These are phyloP conservation scores for Diaporthe citri DNA, from an alignment of 2,329 filamentous ascomycete species.

Conservation along the genomic window DNA sequence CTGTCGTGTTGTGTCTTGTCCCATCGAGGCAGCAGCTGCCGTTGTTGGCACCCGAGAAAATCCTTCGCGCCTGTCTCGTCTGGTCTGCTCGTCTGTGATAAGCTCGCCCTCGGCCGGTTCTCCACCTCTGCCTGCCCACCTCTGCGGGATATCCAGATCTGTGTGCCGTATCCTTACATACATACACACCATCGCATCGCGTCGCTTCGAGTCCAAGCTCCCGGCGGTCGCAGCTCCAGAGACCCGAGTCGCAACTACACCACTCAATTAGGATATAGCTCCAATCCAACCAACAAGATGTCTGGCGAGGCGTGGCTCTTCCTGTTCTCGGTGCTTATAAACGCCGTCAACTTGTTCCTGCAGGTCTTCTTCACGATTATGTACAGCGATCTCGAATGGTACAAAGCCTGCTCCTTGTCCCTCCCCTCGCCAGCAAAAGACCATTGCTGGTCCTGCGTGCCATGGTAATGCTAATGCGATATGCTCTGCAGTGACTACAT, in stretches of 20 bases:
- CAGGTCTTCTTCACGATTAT: constrained; percentile 99
- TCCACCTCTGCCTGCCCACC: constrained; percentile 29
- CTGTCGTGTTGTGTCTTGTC: neutral
- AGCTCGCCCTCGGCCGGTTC: constrained; percentile 28
- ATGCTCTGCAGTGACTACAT: constrained; percentile 87
- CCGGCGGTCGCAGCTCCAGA: constrained; percentile 21
- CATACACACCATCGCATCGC: constrained; percentile 20
- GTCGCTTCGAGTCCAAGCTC: constrained; percentile 30
- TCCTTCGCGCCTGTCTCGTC: constrained; percentile 8
- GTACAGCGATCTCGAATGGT: constrained; percentile 99
- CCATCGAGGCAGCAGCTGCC: constrained; percentile 20
- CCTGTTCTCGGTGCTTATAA: constrained; percentile 97
- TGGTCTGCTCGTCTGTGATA: constrained; percentile 13
- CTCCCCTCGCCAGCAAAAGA: neutral
- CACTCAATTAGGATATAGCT: constrained; percentile 27
- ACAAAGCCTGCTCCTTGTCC: constrained; percentile 44
- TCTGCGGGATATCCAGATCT: constrained; percentile 23
- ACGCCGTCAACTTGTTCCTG: constrained; percentile 99
- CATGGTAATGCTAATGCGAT: constrained; percentile 14
- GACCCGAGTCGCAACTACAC: neutral
- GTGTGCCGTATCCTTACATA: constrained; percentile 10
- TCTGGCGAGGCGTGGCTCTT: constrained; percentile 99
- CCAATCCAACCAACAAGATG: constrained; percentile 67
- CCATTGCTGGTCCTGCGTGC: neutral
- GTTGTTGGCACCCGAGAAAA: constrained; percentile 29